Base-by-base conservation (phyloP, 2,329 filamentous ascomycete genomes). In the Leptographium galeiforme region DNA sequence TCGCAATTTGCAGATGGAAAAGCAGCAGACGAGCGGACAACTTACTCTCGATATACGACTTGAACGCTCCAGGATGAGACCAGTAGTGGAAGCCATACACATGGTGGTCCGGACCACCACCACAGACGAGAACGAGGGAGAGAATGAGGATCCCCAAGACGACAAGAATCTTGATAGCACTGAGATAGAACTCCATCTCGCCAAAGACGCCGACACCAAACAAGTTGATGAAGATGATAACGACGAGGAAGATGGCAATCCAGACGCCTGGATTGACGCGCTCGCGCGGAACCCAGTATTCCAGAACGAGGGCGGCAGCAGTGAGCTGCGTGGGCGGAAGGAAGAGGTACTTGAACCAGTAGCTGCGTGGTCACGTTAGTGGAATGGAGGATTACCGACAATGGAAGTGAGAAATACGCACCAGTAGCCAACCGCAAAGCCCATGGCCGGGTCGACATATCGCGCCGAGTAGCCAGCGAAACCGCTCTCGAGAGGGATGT, bases 341-440 rank as follows among this genome's bases (percentile, higher is more conserved):
- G 16, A 72, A 64, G 19, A 64, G 62, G 44, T 70, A 71, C 55
- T 72, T 72, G 58, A 74, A 68, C 56, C 69, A 73, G 61, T 75
- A 75, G 32, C 45, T 53, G 44, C 6, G 16, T 1, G 19, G 44
- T 52, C 25, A 43, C 6, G 14, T 40, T 25, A 25, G 16, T 14
- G 6, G 25, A n/a, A n/a, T n/a, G 36, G 11, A 33, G 32, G 34
- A 33, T 10, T 40, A 11, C n/a, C 10, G 32, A n/a, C 30, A 3
- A 34, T 16, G 30, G 13, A 44, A n/a, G n/a, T 7, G n/a, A 25
- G 19, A 43, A 43, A 16, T 8, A 53, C 57, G n/a, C 47, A 59
- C 56, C 45, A 49, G 85, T 85, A 90, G 19, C 87, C 86, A 76
- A 89, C 85, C 19, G 85, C 76, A 61, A 89, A 89, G 8, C 64